These are phyloP conservation scores for Rhizodiscina lignyota DNA, from an alignment of 495 filamentous ascomycete species.

Conservation along the genomic window DNA sequence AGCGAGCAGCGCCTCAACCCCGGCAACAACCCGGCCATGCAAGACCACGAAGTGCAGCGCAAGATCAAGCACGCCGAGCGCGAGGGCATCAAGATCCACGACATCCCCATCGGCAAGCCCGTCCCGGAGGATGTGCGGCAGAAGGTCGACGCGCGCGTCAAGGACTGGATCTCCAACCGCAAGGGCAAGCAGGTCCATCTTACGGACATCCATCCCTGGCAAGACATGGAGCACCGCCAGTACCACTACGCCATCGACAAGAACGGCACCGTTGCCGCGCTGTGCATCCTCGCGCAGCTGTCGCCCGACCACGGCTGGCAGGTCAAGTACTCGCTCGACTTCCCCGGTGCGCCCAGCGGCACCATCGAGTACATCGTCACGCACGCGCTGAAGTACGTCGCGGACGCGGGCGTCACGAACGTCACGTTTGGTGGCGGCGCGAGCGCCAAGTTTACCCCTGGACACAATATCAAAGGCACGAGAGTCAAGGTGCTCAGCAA, in stretches of 20 bases:
- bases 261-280: slow-evolving; percentile 47
- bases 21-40: slow-evolving; percentile 31
- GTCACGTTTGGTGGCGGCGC: slow-evolving; percentile 75
- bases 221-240: slow-evolving; percentile 58
- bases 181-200: slow-evolving; percentile 75
- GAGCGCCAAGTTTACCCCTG: slow-evolving; percentile 44
- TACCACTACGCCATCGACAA: slow-evolving; percentile 62
- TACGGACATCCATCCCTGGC: slow-evolving; percentile 69
- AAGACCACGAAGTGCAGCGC: slow-evolving; percentile 43
- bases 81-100: slow-evolving; percentile 58
- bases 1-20: slow-evolving; percentile 68
- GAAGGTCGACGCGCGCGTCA: slow-evolving; percentile 51
- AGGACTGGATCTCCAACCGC: slow-evolving; percentile 62
- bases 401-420: slow-evolving; percentile 39
- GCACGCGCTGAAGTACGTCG: slow-evolving; percentile 53
- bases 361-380: slow-evolving; percentile 68
- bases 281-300: slow-evolving; percentile 60
- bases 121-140: slow-evolving; percentile 43
- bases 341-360: slow-evolving; percentile 60
- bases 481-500: slow-evolving; percentile 56
- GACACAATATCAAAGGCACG: slow-evolving; percentile 57
- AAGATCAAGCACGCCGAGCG: slow-evolving; percentile 64
- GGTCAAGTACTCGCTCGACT: slow-evolving; percentile 77
- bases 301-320: slow-evolving; percentile 65
- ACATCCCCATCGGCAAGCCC: slow-evolving; percentile 41